A percentile compares a stretch with the other conserved stretches of the same genome.
phyloP scores from a whole-genome alignment of 2,329 filamentous ascomycete genomes.

The Emergomyces orientalis region DNA sequence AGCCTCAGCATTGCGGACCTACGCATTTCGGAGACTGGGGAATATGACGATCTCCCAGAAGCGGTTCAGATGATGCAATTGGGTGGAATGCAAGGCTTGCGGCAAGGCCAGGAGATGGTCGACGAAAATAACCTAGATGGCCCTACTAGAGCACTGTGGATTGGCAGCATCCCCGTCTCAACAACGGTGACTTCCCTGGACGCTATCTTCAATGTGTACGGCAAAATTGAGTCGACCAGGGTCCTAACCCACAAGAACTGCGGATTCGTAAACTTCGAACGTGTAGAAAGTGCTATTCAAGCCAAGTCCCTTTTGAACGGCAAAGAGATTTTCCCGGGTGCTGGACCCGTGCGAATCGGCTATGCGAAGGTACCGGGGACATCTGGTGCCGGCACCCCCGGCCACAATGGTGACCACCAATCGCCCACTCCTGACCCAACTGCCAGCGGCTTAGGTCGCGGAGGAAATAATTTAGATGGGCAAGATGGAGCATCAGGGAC shows the following conservation, averaged over 20 bases:
- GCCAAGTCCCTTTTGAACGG: conserved; percentile 84
- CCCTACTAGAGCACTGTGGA: conserved; percentile 88
- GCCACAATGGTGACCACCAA: conserved; percentile 75
- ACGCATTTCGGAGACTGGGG: conserved; percentile 61
- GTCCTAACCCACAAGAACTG: conserved; percentile 98
- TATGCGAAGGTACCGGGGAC: conserved; percentile 93
- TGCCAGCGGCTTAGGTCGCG: conserved; percentile 26
- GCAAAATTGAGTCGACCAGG: conserved; percentile 78
- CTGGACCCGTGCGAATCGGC: conserved; percentile 88
- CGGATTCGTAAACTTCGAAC: conserved; percentile 96
- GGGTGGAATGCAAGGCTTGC: conserved; percentile 49
- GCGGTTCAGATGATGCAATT: conserved; percentile 75
- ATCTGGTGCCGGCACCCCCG: conserved; percentile 68
- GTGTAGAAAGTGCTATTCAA: conserved; percentile 77
- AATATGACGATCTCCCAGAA: conserved; percentile 71
- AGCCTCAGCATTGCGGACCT: conserved; percentile 68
- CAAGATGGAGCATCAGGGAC: conserved; percentile 17
- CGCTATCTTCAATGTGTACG: conserved; percentile 91
- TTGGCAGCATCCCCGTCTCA: conserved; percentile 93
- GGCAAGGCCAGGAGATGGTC: conserved; percentile 54
- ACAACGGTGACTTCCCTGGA: conserved; percentile 91
- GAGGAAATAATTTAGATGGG: conserved; percentile 13
- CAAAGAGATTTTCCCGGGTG: conserved; percentile 96
- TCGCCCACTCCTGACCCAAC: conserved; percentile 88
- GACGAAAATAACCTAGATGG: conserved; percentile 78